Evolutionary conservation across 176 grass and related monocot species (phyloP).

Genomic region (Echinochloa phyllopogon): DNA sequence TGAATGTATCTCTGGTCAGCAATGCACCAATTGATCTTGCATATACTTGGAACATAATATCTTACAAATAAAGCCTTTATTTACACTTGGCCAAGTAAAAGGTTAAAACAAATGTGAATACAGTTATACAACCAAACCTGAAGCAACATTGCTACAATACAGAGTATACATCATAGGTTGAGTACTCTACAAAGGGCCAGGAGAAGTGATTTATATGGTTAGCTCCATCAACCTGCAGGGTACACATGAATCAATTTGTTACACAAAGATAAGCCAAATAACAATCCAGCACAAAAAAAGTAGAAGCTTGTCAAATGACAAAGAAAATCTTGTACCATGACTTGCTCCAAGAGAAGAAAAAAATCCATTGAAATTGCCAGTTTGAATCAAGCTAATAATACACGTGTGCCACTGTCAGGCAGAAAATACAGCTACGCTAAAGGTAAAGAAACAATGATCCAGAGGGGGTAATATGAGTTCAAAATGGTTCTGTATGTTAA

Average conservation of each 20-base stretch:
- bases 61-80: conserved; percentile 10
- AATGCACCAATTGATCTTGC: not conserved
- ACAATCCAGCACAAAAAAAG: not conserved
- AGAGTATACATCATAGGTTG: not conserved
- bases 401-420: not conserved
- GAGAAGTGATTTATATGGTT: conserved; percentile 36
- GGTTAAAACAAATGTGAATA: conserved; percentile 19
- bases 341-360: conserved; percentile 1
- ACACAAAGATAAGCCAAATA: not conserved
- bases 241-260: not conserved
- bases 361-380: conserved; percentile 13
- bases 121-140: conserved; percentile 35
- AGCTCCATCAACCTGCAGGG: conserved; percentile 48
- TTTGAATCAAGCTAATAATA: not conserved
- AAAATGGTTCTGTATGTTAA: not conserved
- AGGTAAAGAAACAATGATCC: conserved; percentile 20
- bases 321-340: not conserved
- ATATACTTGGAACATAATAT: conserved; percentile 20
- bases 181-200: conserved; percentile 42
- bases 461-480: not conserved
- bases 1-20: conserved; percentile 4
- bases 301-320: not conserved
- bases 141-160: conserved; percentile 30
- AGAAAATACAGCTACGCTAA: conserved; percentile 3
- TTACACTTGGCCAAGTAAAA: conserved; percentile 44